phyloP scores from a whole-genome alignment of 2,329 filamentous ascomycete genomes.

The Pleurostoma richardsiae region DNA sequence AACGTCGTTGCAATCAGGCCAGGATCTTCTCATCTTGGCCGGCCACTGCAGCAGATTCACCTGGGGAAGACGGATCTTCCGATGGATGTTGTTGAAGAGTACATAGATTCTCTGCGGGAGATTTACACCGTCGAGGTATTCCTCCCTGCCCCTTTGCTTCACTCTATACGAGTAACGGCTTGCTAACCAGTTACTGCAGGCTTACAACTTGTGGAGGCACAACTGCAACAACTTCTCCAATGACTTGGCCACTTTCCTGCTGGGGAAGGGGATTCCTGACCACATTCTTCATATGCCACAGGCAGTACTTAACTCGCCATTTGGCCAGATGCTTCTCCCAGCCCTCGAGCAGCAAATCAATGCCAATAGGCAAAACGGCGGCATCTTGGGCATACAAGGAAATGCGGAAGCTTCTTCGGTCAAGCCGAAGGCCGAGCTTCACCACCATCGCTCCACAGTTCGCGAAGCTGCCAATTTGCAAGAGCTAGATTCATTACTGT shows the following conservation, averaged over 20 bases:
- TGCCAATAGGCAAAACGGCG: conserved; percentile 42
- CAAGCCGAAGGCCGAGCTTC: conserved; percentile 19
- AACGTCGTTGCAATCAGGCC: conserved; percentile 79
- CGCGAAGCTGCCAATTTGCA: conserved; percentile 53
- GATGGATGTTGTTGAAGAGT: conserved; percentile 78
- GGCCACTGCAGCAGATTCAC: conserved; percentile 68
- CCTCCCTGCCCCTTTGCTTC: not conserved
- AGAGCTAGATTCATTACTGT: conserved; percentile 57
- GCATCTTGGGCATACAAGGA: conserved; percentile 46
- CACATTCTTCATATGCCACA: conserved; percentile 83
- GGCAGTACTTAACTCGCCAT: conserved; percentile 77
- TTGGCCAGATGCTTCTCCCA: conserved; percentile 82
- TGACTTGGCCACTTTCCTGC: conserved; percentile 81
- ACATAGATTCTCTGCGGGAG: conserved; percentile 74
- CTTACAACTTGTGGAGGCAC: conserved; percentile 83
- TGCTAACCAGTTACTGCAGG: conserved; percentile 35
- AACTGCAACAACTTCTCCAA: conserved; percentile 99
- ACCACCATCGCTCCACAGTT: conserved; percentile 42
- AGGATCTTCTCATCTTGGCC: conserved; percentile 80
- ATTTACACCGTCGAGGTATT: conserved; percentile 75
- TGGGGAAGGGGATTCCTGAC: conserved; percentile 82
- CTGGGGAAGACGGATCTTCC: conserved; percentile 77
- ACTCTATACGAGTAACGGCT: not conserved
- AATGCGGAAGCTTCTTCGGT: conserved; percentile 16
- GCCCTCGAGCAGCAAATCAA: conserved; percentile 53